Base-by-base conservation (phyloP, 768 basidiomycete genomes). In the Tylopilus balloui region DNA sequence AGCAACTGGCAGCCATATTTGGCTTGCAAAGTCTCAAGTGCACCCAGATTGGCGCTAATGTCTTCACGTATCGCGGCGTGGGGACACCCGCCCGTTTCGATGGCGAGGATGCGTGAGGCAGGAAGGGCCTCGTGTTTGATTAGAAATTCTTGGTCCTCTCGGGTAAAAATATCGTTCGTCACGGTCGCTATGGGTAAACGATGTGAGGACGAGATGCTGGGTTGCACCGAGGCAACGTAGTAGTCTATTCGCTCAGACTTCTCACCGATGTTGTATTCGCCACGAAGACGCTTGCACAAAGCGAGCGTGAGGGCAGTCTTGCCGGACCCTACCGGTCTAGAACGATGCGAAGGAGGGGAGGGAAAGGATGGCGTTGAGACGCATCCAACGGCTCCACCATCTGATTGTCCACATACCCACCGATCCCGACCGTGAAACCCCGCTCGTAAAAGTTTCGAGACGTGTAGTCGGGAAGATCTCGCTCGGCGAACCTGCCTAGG, bases 111-210 rank as follows among this genome's bases (percentile, higher is more conserved):
- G 27, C 92, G 89, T 21, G 78, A 77, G 4, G 83, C 67, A 0
- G 90, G 86, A 6, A 99, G 80, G 0, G 95, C 95, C 49, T 86
- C 79, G 70, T 97, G 91, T 61, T 80, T 84, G 62, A 99, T 95
- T 31, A 99, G 73, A 69, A 99, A 99, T 61, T 98, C 95, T 66
- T 96, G 93, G 63, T 98, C 95, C 67, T 98, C 95, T 19, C 88
- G 79, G 29, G 95, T 99, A 71, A 99, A 99, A 65, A 99, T 99
- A 69, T 99, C 95, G 69, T 99, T 99, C n/a, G 95, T 99, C 13
- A 95, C 92, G 2, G 92, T 92, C 28, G 91, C 94, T 92, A 27
- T 10, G 43, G 52, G 36, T 45, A 52, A 47, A 60, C 11, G 17
- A 40, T 40, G n/a, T 58, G 20, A 54, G 47, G 19, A 46, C 52